Conservation (phyloP, 2,329 filamentous ascomycete genomes). For the Pseudogymnoascus destructans region DNA sequence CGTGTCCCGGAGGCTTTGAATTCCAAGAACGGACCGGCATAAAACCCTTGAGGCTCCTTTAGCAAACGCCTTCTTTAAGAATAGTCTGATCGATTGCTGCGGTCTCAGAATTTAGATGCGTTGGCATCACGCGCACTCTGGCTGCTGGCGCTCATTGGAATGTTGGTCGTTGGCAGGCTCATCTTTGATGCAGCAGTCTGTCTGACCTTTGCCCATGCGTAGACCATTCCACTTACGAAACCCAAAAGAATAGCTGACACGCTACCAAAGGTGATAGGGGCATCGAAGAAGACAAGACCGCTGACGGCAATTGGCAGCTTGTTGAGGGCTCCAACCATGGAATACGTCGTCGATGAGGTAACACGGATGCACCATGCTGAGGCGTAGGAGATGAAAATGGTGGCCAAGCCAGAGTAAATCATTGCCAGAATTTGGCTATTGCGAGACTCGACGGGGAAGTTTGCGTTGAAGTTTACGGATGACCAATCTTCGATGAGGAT, state of each 20-base stretch:
- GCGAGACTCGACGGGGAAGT: conserved; percentile 75
- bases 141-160: conserved; percentile 70
- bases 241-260: conserved; percentile 84
- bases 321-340: conserved; percentile 95
- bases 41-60: neutral
- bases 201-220: conserved; percentile 73
- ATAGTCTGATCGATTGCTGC: neutral
- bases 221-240: conserved; percentile 85
- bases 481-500: conserved; percentile 89
- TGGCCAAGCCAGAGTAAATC: conserved; percentile 83
- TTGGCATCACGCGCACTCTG: conserved; percentile 84
- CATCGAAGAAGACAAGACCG: conserved; percentile 89
- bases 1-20: neutral
- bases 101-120: conserved; percentile 17
- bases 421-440: conserved; percentile 75
- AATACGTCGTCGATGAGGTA: conserved; percentile 95
- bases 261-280: conserved; percentile 81
- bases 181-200: conserved; percentile 56
- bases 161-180: conserved; percentile 47
- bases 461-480: conserved; percentile 62
- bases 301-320: conserved; percentile 92
- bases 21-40: neutral
- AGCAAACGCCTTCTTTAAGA: neutral
- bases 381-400: conserved; percentile 98
- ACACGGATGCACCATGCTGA: conserved; percentile 98